Evolutionary conservation across 2,329 filamentous ascomycete species (phyloP).

Genomic region (Neurospora sp.): DNA sequence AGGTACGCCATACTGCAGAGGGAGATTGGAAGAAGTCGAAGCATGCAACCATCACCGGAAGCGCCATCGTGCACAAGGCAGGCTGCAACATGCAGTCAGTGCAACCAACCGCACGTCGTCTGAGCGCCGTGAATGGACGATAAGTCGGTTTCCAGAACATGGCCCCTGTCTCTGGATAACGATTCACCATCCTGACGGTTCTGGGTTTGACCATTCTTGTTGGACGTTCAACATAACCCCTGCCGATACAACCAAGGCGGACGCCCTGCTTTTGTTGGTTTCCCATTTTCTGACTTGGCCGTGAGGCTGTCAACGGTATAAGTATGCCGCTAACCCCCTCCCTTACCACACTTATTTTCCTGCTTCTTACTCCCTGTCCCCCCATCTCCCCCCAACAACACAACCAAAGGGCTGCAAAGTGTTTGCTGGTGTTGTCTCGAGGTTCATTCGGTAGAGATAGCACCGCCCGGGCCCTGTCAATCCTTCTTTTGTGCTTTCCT

Average conservation of each 20-base stretch:
- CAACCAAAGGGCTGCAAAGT: constrained; percentile 50
- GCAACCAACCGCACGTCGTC: neutral
- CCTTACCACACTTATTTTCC: neutral
- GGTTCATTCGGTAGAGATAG: constrained; percentile 33
- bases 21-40: neutral
- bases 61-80: neutral
- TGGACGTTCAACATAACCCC: neutral
- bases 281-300: neutral
- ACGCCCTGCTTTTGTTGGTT: neutral
- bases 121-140: neutral
- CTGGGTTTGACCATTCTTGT: neutral
- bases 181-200: neutral
- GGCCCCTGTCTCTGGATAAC: neutral
- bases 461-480: constrained; percentile 47
- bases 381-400: constrained; percentile 44
- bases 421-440: constrained; percentile 39
- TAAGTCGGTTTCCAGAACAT: neutral
- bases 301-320: neutral
- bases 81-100: neutral
- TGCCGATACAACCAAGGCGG: neutral
- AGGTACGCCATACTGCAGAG: neutral
- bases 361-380: constrained; percentile 24
- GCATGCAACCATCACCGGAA: neutral
- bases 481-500: constrained; percentile 29
- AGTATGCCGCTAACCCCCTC: neutral